A percentile compares a stretch with the other conserved stretches of the same genome.
Evolutionary conservation across 192 early-diverging fungal species (phyloP).

Genomic region (Entomortierella beljakovae): DNA sequence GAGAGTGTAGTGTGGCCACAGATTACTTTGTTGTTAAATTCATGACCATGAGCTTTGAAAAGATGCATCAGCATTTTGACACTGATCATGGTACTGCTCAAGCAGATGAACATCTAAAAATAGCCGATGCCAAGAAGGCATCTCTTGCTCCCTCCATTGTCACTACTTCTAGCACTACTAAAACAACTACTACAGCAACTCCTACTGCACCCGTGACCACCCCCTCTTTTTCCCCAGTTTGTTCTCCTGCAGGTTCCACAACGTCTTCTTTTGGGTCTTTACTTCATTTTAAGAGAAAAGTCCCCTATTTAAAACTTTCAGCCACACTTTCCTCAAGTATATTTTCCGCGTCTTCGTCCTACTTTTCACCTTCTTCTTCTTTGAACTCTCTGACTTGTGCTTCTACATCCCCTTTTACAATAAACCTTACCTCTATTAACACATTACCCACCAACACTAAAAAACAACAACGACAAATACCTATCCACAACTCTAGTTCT

Average conservation of each 20-base stretch:
- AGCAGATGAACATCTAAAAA: background rate
- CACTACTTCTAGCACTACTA: conserved; percentile 4
- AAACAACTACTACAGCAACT: conserved; percentile 7
- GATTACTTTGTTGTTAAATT: background rate
- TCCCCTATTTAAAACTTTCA: background rate
- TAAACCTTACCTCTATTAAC: conserved; percentile 8
- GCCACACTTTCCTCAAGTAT: conserved; percentile 2
- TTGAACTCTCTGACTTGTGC: conserved; percentile 1
- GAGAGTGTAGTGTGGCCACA: background rate
- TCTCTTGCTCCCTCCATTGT: conserved; percentile 11
- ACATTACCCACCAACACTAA: background rate
- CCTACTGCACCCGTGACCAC: background rate
- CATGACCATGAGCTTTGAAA: background rate
- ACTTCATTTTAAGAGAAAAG: background rate
- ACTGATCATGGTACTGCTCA: background rate
- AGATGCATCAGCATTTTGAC: background rate
- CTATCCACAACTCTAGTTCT: background rate
- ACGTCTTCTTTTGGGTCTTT: background rate
- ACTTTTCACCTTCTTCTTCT: conserved; percentile 12
- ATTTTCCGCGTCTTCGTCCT: conserved; percentile 5
- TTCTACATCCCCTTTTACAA: conserved; percentile 6
- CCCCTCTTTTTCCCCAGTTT: background rate
- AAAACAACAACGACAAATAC: background rate
- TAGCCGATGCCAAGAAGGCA: conserved; percentile 11
- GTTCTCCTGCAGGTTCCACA: background rate